Evolutionary conservation across 108 stramenopile genomes (phyloP), one percentile per base, ranked within the genome.

Genomic region (Stephanodiscus minutulus): DNA sequence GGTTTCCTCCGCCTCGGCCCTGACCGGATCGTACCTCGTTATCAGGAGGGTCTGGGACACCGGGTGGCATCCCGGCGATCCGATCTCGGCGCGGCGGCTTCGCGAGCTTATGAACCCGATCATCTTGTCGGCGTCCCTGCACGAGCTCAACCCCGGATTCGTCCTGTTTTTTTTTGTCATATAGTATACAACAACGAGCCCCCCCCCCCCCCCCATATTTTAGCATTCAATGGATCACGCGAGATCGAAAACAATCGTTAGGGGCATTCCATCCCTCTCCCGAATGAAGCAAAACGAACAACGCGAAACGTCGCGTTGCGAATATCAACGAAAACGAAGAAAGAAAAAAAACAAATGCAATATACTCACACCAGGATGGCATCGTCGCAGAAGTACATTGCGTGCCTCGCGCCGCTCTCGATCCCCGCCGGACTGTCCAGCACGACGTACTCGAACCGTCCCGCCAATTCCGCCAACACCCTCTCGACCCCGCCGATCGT

Each of bases 111-210:
- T 83, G 61, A 89, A 89, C 27, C 88, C 88, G 66, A 89, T 82
- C 88, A 89, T 89, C 71, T 89, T 89, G 72, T 89, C 88, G 29
- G 84, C 85, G 69, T 89, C 88, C 4, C 88, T 63, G 70, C 84
- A 85, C 20, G 76, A 74, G 49, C 66, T 69, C 22, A 89, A 71
- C 64, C 87, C 88, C 2, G 88, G 88, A 64, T 89, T 89, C 4
- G 85, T 85, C 27, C 50, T 52, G 7, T 24, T 1, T 20, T 24
- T 24, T 6, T 52, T 20, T 20, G 20, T 35, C 8, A 7, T 49
- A 7, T 49, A 2, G 3, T 17, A 3, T 3, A 20, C 9, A 49
- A 20, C 18, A 49, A 20, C 18, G 48, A 7, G 20, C 20, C 3
- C n/a, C n/a, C n/a, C n/a, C n/a, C n/a, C n/a, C n/a, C n/a, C n/a